A percentile compares a stretch with the other conserved stretches of the same genome.
Evolutionary conservation across 2,329 filamentous ascomycete species (phyloP).

Genomic region (Paramyrothecium roridum): DNA sequence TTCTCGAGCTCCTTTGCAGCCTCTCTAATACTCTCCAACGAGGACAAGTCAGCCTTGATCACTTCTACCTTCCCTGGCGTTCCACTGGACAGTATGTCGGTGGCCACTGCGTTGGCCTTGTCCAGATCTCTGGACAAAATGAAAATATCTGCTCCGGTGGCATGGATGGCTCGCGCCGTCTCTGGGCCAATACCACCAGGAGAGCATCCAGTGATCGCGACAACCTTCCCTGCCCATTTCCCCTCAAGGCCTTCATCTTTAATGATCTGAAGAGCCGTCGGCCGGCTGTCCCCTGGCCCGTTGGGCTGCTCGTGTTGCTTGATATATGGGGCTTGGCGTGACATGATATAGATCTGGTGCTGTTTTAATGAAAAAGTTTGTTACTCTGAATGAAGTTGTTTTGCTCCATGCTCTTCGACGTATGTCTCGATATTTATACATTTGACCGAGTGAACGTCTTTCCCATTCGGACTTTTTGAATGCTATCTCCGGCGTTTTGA

Average conservation of each 20-base stretch:
- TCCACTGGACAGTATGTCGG: constrained; percentile 7
- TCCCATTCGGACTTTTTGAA: too few species aligned
- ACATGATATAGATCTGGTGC: too few species aligned
- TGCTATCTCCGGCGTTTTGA: too few species aligned
- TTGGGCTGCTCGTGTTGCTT: too few species aligned
- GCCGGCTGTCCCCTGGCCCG: constrained; percentile 26
- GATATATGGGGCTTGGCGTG: too few species aligned
- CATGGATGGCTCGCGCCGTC: constrained; percentile 30
- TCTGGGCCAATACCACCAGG: constrained; percentile 34
- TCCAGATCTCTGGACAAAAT: constrained; percentile 28
- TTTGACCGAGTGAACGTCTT: too few species aligned
- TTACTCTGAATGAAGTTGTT: too few species aligned
- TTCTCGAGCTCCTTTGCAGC: constrained; percentile 14
- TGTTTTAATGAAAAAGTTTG: too few species aligned
- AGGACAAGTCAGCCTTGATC: constrained; percentile 26
- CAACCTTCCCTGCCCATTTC: constrained; percentile 26
- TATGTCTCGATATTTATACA: too few species aligned
- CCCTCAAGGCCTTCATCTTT: constrained; percentile 21
- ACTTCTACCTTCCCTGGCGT: constrained; percentile 24
- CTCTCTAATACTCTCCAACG: constrained; percentile 22
- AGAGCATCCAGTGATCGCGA: constrained; percentile 33
- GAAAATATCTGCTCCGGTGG: constrained; percentile 33
- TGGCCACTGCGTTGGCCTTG: constrained; percentile 25
- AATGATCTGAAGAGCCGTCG: constrained; percentile 29
- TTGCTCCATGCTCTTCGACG: too few species aligned